phyloP scores from a whole-genome alignment of 768 basidiomycete genomes.

The Cystobasidium tubakii region DNA sequence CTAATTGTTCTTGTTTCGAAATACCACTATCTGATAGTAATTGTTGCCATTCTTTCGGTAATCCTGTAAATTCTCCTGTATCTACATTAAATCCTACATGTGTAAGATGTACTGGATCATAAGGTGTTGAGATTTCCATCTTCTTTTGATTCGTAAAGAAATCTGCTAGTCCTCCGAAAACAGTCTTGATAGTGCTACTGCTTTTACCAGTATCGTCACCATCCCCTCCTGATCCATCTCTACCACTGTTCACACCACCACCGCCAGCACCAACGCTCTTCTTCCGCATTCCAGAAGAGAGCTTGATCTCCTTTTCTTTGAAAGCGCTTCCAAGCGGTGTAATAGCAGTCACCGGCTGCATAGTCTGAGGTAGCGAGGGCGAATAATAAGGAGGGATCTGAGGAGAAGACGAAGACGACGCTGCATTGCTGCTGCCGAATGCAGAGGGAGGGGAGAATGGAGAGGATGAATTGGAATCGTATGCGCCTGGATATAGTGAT shows the following conservation, averaged over 20 bases:
- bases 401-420: neutral
- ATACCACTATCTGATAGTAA: slow-evolving; percentile 85
- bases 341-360: slow-evolving; percentile 5
- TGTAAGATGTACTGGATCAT: slow-evolving; percentile 97
- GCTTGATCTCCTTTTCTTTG: slow-evolving; percentile 22
- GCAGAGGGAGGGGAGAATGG: neutral
- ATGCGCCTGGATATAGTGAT: neutral
- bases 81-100: slow-evolving; percentile 99
- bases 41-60: slow-evolving; percentile 99
- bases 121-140: slow-evolving; percentile 87
- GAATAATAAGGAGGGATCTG: neutral
- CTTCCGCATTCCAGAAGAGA: slow-evolving; percentile 3
- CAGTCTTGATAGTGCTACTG: slow-evolving; percentile 17
- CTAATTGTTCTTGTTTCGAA: slow-evolving; percentile 87
- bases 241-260: neutral
- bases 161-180: slow-evolving; percentile 38
- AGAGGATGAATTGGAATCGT: slow-evolving; percentile 1
- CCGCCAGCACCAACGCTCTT: neutral
- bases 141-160: slow-evolving; percentile 47
- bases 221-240: neutral
- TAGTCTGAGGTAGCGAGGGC: neutral
- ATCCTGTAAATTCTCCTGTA: slow-evolving; percentile 93
- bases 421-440: neutral
- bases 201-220: neutral
- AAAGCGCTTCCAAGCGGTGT: neutral